A percentile compares a stretch with the other conserved stretches of the same genome.
phyloP scores from a whole-genome alignment of 345 rosid species.

The Draba incana region DNA sequence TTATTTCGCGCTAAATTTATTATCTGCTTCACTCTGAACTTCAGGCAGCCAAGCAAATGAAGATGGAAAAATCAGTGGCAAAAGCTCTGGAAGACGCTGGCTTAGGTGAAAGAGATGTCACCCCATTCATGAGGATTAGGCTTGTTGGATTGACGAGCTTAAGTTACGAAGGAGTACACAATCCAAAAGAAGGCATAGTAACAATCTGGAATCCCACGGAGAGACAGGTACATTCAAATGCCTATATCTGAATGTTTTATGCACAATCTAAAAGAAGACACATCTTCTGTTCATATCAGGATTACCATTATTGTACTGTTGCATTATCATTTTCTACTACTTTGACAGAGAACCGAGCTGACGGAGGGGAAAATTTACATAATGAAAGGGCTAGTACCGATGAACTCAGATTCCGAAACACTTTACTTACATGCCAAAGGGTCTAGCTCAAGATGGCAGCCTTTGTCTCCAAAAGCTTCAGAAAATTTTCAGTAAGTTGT shows the following conservation, averaged over 20 bases:
- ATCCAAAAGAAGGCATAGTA: conserved; percentile 69
- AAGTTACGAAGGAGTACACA: conserved; percentile 42
- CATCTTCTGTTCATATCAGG: too few species aligned
- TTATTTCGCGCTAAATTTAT: not conserved
- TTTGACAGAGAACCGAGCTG: conserved; percentile 67
- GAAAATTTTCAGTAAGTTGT: conserved; percentile 62
- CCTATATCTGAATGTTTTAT: conserved; percentile 11
- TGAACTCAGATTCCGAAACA: conserved; percentile 58
- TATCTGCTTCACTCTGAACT: conserved; percentile 30
- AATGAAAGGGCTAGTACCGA: conserved; percentile 67
- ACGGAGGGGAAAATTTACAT: conserved; percentile 83
- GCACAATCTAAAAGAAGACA: not conserved
- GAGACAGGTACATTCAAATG: conserved; percentile 59
- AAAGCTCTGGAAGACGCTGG: conserved; percentile 75
- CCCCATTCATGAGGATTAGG: conserved; percentile 86
- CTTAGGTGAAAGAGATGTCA: conserved; percentile 73
- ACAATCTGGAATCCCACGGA: conserved; percentile 96
- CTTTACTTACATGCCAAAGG: conserved; percentile 89
- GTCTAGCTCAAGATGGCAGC: conserved; percentile 63
- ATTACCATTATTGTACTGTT: not conserved
- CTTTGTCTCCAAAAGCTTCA: conserved; percentile 53
- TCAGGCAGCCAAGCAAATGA: conserved; percentile 66
- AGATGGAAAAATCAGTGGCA: conserved; percentile 66
- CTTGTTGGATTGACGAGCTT: conserved; percentile 68
- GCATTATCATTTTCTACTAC: conserved; percentile 7